Conservation (phyloP, 768 basidiomycete genomes). For the Agaricus blazei region DNA sequence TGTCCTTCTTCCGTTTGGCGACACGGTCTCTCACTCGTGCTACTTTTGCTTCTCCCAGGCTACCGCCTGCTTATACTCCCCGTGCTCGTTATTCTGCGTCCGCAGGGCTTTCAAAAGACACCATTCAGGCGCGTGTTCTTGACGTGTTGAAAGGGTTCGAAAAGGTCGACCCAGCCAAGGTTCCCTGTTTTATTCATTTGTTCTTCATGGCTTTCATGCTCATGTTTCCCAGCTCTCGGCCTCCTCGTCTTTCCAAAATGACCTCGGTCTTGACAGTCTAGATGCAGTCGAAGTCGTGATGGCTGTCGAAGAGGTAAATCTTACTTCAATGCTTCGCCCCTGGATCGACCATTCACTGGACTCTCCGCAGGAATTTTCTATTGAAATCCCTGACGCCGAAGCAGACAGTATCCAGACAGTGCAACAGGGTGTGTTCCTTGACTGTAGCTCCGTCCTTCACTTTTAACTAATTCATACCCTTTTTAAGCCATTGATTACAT, state of each 20-base stretch:
- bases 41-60: conserved; percentile 27
- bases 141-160: conserved; percentile 87
- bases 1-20: conserved; percentile 54
- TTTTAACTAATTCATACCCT: conserved; percentile 12
- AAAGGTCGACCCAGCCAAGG: conserved; percentile 79
- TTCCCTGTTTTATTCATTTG: conserved; percentile 16
- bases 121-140: conserved; percentile 69
- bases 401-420: conserved; percentile 93
- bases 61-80: conserved; percentile 32
- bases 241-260: conserved; percentile 64
- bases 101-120: conserved; percentile 58
- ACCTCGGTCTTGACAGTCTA: conserved; percentile 91
- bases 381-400: conserved; percentile 97
- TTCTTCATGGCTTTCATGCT: background rate
- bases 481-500: conserved; percentile 88
- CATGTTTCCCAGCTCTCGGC: conserved; percentile 50
- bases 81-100: conserved; percentile 62
- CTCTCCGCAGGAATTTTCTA: conserved; percentile 76
- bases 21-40: conserved; percentile 41
- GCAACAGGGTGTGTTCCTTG: conserved; percentile 65
- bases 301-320: conserved; percentile 87
- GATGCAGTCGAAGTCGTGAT: conserved; percentile 98
- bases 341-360: background rate
- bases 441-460: conserved; percentile 10
- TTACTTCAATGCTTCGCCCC: conserved; percentile 3